A percentile compares a stretch with the other conserved stretches of the same genome.
Conservation (phyloP, 768 basidiomycete species). For the Collybia sordida region DNA sequence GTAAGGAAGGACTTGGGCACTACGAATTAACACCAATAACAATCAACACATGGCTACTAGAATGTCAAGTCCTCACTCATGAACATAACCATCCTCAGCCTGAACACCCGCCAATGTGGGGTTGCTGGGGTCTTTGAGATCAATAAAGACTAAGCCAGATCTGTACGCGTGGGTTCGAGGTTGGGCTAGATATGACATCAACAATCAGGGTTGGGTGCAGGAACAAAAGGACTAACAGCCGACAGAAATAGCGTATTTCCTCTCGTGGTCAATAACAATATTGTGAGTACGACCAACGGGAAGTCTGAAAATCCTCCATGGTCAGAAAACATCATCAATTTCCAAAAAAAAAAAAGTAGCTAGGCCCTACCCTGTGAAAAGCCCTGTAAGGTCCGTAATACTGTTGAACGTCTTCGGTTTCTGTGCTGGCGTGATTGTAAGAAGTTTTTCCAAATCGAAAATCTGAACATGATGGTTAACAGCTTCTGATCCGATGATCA, state of each 20-base stretch:
- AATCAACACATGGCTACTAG: too few species aligned
- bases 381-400: slow-evolving; percentile 11
- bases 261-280: slow-evolving; percentile 20
- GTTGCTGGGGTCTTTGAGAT: slow-evolving; percentile 22
- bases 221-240: slow-evolving; percentile 8
- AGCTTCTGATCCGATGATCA: slow-evolving; percentile 24
- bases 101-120: slow-evolving; percentile 20
- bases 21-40: not conserved
- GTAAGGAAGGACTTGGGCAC: slow-evolving; percentile 28
- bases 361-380: too few species aligned
- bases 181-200: not conserved
- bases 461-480: slow-evolving; percentile 25
- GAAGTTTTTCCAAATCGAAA: slow-evolving; percentile 25
- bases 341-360: too few species aligned
- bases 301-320: slow-evolving; percentile 5
- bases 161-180: slow-evolving; percentile 19
- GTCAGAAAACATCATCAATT: too few species aligned
- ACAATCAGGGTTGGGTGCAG: too few species aligned
- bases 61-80: slow-evolving; percentile 13
- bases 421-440: slow-evolving; percentile 9
- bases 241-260: slow-evolving; percentile 23
- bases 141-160: slow-evolving; percentile 27
- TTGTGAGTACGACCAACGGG: slow-evolving; percentile 27
- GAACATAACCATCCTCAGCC: slow-evolving; percentile 27
- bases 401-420: slow-evolving; percentile 21